Evolutionary conservation across 2,329 filamentous ascomycete species (phyloP).

Genomic region (Colletotrichum lindemuthianum): DNA sequence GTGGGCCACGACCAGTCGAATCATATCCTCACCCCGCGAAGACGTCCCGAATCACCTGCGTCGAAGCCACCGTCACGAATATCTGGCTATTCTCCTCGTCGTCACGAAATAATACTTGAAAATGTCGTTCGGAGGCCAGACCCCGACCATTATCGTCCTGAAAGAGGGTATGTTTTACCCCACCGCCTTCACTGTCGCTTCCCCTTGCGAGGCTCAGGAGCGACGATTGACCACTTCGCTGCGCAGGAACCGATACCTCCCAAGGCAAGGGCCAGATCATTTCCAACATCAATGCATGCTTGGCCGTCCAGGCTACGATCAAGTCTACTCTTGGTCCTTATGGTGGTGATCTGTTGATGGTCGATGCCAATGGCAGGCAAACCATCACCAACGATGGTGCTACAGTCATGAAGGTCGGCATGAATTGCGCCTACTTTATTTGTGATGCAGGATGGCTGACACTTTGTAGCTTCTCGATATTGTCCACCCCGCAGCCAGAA

Average conservation of each 20-base stretch:
- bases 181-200: slow-evolving; percentile 43
- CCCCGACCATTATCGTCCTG: slow-evolving; percentile 96
- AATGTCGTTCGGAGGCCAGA: slow-evolving; percentile 98
- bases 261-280: slow-evolving; percentile 97
- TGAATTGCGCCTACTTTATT: background rate
- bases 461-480: slow-evolving; percentile 86
- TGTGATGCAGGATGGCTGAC: background rate
- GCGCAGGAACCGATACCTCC: slow-evolving; percentile 90
- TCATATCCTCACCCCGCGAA: slow-evolving; percentile 26
- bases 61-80: background rate
- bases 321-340: slow-evolving; percentile 96
- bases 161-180: slow-evolving; percentile 81
- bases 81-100: slow-evolving; percentile 5
- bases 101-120: slow-evolving; percentile 41
- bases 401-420: slow-evolving; percentile 93
- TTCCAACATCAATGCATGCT: slow-evolving; percentile 98
- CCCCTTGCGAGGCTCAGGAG: slow-evolving; percentile 39
- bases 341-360: slow-evolving; percentile 94
- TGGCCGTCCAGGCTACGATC: slow-evolving; percentile 95
- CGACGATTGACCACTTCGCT: slow-evolving; percentile 36
- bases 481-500: slow-evolving; percentile 94
- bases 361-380: slow-evolving; percentile 93
- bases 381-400: slow-evolving; percentile 99
- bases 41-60: slow-evolving; percentile 17
- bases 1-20: slow-evolving; percentile 41